These are phyloP conservation scores for Helichrysum umbraculigerum DNA, from an alignment of 129 eudicot genomes.

Conservation along the genomic window DNA sequence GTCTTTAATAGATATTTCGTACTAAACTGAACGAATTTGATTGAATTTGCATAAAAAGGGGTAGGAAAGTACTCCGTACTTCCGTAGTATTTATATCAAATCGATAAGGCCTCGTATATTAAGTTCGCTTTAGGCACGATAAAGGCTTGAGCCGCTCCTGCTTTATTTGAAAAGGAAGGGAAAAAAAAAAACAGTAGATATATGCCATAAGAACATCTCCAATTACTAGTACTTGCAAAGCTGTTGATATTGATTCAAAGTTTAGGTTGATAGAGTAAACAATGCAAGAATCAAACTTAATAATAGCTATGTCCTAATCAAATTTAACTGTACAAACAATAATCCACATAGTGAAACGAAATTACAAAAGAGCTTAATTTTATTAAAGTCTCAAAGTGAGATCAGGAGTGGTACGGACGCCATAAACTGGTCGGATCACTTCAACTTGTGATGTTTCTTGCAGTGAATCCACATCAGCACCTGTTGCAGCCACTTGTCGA, in stretches of 20 bases:
- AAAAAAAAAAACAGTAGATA: background rate
- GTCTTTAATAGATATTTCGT: no score
- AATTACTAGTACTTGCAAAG: background rate
- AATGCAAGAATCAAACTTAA: background rate
- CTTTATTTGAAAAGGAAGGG: no score
- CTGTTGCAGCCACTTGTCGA: constrained; percentile 37
- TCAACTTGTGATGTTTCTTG: constrained; percentile 13
- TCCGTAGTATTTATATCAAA: no score
- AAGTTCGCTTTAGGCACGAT: no score
- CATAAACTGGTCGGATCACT: constrained; percentile 22
- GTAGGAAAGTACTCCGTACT: no score
- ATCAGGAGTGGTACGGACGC: constrained; percentile 39
- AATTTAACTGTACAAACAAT: constrained; percentile 30
- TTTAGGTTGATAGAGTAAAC: background rate
- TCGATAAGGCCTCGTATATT: no score
- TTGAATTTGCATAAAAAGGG: no score
- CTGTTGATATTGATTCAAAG: constrained; percentile 3
- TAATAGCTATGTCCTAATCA: constrained; percentile 1
- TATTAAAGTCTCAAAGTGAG: constrained; percentile 51
- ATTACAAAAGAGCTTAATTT: constrained; percentile 3
- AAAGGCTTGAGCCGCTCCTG: no score
- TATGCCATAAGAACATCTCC: background rate
- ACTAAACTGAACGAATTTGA: no score
- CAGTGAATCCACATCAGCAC: constrained; percentile 10
- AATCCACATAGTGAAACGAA: constrained; percentile 9